A percentile compares a stretch with the other conserved stretches of the same genome.
Conservation (phyloP, 1,284 basidiomycete genomes). For the Rhizoctonia solani region DNA sequence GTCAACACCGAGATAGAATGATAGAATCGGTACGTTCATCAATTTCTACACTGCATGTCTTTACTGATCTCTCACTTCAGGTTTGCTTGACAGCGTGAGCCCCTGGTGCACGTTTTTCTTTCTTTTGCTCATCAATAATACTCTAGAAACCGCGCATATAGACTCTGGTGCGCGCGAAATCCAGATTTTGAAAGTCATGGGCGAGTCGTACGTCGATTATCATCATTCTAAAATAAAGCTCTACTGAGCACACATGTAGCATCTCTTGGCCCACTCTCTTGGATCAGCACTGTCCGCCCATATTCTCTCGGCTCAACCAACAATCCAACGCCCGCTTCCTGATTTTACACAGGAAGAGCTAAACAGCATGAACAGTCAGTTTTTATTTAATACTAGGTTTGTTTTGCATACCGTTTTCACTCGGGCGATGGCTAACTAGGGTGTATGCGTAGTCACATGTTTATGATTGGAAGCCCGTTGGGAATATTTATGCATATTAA, state of each 20-base stretch:
- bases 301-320: slow-evolving; percentile 57
- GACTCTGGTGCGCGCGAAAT: slow-evolving; percentile 57
- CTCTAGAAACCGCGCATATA: slow-evolving; percentile 49
- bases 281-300: slow-evolving; percentile 57
- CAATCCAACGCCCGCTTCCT: slow-evolving; percentile 49
- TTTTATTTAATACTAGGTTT: slow-evolving; percentile 48
- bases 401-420: slow-evolving; percentile 7
- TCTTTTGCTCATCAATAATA: not conserved
- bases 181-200: slow-evolving; percentile 52
- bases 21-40: slow-evolving; percentile 50
- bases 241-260: slow-evolving; percentile 34
- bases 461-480: slow-evolving; percentile 56
- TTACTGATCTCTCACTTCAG: slow-evolving; percentile 29
- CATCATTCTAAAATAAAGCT: not conserved
- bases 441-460: slow-evolving; percentile 53
- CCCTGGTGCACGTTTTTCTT: not conserved
- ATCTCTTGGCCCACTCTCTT: slow-evolving; percentile 51
- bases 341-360: slow-evolving; percentile 43
- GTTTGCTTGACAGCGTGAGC: slow-evolving; percentile 42
- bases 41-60: slow-evolving; percentile 38
- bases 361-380: slow-evolving; percentile 46
- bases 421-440: slow-evolving; percentile 37
- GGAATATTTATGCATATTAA: slow-evolving; percentile 57
- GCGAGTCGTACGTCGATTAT: slow-evolving; percentile 45
- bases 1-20: slow-evolving; percentile 55